A percentile compares a stretch with the other conserved stretches of the same genome.
phyloP scores from a whole-genome alignment of 2,329 filamentous ascomycete genomes.

The Cadophora sp. region DNA sequence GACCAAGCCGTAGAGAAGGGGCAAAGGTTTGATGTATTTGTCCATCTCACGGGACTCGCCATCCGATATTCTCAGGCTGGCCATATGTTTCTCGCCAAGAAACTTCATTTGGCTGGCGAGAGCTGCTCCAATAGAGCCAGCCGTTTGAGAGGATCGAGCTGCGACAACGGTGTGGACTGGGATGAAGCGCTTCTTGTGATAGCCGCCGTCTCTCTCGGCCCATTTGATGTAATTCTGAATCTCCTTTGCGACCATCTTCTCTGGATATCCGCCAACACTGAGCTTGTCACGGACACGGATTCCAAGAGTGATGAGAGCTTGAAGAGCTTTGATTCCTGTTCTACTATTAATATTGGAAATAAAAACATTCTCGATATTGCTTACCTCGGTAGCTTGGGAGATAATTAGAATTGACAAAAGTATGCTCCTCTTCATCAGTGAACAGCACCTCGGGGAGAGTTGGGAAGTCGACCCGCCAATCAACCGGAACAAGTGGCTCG shows the following conservation, averaged over 20 bases:
- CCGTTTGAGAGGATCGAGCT: conserved; percentile 30
- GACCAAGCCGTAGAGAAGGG: conserved; percentile 46
- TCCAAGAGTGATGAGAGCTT: conserved; percentile 40
- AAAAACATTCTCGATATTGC: conserved; percentile 1
- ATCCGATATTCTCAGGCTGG: conserved; percentile 31
- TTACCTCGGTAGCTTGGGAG: conserved; percentile 37
- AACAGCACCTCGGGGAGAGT: conserved; percentile 42
- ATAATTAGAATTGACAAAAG: conserved; percentile 40
- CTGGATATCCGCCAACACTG: conserved; percentile 25
- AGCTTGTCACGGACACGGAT: conserved; percentile 37
- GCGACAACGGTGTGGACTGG: conserved; percentile 40
- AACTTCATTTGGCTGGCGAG: conserved; percentile 40
- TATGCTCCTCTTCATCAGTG: conserved; percentile 32
- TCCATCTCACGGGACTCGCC: conserved; percentile 35
- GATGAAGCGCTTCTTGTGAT: conserved; percentile 38
- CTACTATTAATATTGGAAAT: conserved; percentile 19
- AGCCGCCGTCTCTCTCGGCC: conserved; percentile 45
- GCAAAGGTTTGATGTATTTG: conserved; percentile 37
- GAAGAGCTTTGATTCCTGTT: conserved; percentile 39
- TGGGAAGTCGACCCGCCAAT: conserved; percentile 42
- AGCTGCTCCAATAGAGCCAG: conserved; percentile 31
- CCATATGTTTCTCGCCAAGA: conserved; percentile 39
- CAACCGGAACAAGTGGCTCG: conserved; percentile 40
- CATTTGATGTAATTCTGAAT: conserved; percentile 44
- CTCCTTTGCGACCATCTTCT: conserved; percentile 40